Conservation (phyloP, 108 stramenopile genomes). For the Stephanodiscus triporus region DNA sequence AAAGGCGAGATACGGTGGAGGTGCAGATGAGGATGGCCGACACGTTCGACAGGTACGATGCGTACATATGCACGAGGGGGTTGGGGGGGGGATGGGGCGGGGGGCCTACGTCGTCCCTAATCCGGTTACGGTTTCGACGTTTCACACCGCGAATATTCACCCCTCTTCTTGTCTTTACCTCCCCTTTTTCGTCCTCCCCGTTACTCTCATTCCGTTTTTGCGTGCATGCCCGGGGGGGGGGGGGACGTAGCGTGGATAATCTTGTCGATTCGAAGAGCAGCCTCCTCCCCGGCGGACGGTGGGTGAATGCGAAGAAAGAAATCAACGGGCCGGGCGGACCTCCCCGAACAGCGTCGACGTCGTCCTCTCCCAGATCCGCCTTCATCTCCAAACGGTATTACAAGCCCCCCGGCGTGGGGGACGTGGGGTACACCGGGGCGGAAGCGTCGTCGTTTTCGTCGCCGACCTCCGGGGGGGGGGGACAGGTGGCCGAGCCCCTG, state of each 20-base stretch:
- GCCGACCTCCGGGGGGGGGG: background rate
- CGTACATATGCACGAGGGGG: too few species aligned
- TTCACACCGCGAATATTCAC: too few species aligned
- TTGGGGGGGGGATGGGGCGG: too few species aligned
- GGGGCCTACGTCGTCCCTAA: too few species aligned
- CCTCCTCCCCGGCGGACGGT: slow-evolving; percentile 42
- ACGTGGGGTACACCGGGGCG: too few species aligned
- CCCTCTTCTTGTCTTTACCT: too few species aligned
- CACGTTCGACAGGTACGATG: slow-evolving; percentile 29
- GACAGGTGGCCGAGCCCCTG: slow-evolving; percentile 83
- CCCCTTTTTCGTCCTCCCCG: too few species aligned
- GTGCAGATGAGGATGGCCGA: slow-evolving; percentile 48
- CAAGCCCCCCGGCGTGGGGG: too few species aligned
- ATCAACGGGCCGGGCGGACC: background rate
- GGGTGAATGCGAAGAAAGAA: slow-evolving; percentile 8
- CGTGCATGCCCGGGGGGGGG: too few species aligned
- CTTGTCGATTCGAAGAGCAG: slow-evolving; percentile 44
- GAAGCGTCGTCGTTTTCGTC: background rate
- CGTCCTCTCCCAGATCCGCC: too few species aligned
- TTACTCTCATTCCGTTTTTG: too few species aligned
- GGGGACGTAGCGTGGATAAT: slow-evolving; percentile 36
- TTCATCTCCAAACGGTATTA: background rate
- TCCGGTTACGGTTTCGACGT: too few species aligned
- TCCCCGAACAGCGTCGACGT: background rate
- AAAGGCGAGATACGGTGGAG: background rate